phyloP scores from a whole-genome alignment of 768 basidiomycete genomes.

The Coprinopsis sp. region DNA sequence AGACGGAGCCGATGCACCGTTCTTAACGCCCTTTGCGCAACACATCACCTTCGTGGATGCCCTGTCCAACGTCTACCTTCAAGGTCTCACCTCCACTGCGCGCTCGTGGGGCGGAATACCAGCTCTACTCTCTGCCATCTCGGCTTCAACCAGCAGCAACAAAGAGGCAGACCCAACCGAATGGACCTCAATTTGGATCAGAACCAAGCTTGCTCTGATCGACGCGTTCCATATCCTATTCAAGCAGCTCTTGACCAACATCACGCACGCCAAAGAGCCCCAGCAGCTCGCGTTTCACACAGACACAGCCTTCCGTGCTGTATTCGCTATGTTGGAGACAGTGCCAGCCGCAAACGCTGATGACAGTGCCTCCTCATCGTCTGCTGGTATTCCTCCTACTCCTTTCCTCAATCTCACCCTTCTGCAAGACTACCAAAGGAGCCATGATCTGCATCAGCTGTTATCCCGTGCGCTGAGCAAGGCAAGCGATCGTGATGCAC shows the following conservation, averaged over 20 bases:
- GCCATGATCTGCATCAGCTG: slow-evolving; percentile 53
- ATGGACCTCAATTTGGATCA: slow-evolving; percentile 69
- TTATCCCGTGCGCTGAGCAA: slow-evolving; percentile 42
- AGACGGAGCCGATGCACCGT: slow-evolving; percentile 21
- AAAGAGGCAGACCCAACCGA: slow-evolving; percentile 40
- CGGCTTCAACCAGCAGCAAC: slow-evolving; percentile 12
- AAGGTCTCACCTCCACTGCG: slow-evolving; percentile 50
- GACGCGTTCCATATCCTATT: slow-evolving; percentile 65
- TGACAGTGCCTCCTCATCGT: slow-evolving; percentile 7
- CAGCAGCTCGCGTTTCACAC: slow-evolving; percentile 39
- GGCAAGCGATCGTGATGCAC: slow-evolving; percentile 50
- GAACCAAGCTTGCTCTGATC: slow-evolving; percentile 67
- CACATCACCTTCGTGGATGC: slow-evolving; percentile 49
- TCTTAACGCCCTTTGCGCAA: slow-evolving; percentile 49
- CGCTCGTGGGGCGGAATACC: slow-evolving; percentile 57
- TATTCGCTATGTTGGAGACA: slow-evolving; percentile 56
- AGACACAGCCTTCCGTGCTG: slow-evolving; percentile 51
- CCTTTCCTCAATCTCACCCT: slow-evolving; percentile 68
- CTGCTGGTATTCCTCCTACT: slow-evolving; percentile 28
- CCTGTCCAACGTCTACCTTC: slow-evolving; percentile 57
- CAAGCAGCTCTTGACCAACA: slow-evolving; percentile 41
- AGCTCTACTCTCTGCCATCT: slow-evolving; percentile 22
- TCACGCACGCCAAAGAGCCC: slow-evolving; percentile 38
- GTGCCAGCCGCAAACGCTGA: slow-evolving; percentile 12
- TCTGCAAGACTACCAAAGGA: slow-evolving; percentile 66